These are phyloP conservation scores for Blepharisma stoltei DNA, from an alignment of 73 alveolate genomes.

Conservation along the genomic window DNA sequence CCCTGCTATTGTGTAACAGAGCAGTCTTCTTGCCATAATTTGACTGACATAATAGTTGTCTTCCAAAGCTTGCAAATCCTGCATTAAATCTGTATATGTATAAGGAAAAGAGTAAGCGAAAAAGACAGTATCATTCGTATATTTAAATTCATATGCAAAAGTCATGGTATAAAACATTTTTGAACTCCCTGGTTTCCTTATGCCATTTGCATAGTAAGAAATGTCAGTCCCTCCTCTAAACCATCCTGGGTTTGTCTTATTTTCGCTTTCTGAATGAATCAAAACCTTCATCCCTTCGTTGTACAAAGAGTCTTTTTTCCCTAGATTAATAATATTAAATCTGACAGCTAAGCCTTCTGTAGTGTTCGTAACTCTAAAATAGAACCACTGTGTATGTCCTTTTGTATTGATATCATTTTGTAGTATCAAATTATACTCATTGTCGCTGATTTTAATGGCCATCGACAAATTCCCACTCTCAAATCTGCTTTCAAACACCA, in stretches of 20 bases:
- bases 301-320: constrained; percentile 73
- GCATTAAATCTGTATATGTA: constrained; percentile 92
- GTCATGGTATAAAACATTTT: constrained; percentile 95
- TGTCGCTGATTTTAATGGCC: constrained; percentile 54
- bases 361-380: constrained; percentile 62
- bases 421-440: constrained; percentile 67
- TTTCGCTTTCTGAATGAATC: constrained; percentile 60
- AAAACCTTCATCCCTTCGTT: constrained; percentile 91
- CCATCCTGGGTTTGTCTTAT: constrained; percentile 64
- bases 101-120: constrained; percentile 99
- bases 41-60: constrained; percentile 37
- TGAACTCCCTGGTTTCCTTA: constrained; percentile 79
- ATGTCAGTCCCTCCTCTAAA: constrained; percentile 85
- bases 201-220: constrained; percentile 80
- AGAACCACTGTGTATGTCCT: constrained; percentile 91
- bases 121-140: constrained; percentile 94
- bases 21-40: constrained; percentile 42
- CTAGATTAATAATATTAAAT: constrained; percentile 68
- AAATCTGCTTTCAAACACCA: constrained; percentile 74
- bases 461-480: constrained; percentile 79
- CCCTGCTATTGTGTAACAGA: constrained; percentile 82
- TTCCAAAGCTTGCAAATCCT: constrained; percentile 85
- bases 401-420: constrained; percentile 79
- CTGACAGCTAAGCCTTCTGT: constrained; percentile 43
- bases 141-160: constrained; percentile 84